Evolutionary conservation across 768 basidiomycete genomes (phyloP).

Genomic region (Boletus reticuloceps): DNA sequence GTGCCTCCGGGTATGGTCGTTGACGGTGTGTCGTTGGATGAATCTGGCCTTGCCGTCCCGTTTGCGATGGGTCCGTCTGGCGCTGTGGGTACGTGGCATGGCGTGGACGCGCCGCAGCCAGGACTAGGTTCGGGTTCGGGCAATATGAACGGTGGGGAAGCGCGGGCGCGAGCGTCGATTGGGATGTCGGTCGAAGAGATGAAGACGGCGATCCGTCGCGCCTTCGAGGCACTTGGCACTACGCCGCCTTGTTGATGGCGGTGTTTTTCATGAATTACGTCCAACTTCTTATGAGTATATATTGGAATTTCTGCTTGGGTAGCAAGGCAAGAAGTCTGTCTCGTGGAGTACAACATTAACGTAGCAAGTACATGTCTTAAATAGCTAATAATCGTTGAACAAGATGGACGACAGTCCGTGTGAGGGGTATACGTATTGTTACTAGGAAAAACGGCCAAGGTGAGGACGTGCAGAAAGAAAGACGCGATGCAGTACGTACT

Average conservation of each 20-base stretch:
- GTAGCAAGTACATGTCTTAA: too few relatives aligned
- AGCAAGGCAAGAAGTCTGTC: too few relatives aligned
- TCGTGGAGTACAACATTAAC: too few relatives aligned
- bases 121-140: neutral
- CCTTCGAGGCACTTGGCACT: constrained; percentile 15
- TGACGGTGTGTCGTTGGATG: neutral
- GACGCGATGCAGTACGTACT: constrained; percentile 11
- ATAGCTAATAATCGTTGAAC: too few relatives aligned
- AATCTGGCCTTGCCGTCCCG: neutral
- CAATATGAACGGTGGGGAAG: neutral
- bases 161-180: neutral
- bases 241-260: neutral
- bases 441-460: too few relatives aligned
- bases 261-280: too few relatives aligned
- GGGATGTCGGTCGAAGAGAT: constrained; percentile 21
- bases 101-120: neutral
- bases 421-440: too few relatives aligned
- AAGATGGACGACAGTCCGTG: too few relatives aligned
- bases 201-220: constrained; percentile 21
- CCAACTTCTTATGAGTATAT: too few relatives aligned
- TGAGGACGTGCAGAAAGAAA: too few relatives aligned
- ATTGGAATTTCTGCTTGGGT: too few relatives aligned
- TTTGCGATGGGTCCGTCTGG: neutral
- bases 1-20: constrained; percentile 3
- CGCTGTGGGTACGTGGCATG: neutral